These are phyloP conservation scores for Pulveroboletus sp. DNA, from an alignment of 1,284 basidiomycete genomes.

Conservation along the genomic window DNA sequence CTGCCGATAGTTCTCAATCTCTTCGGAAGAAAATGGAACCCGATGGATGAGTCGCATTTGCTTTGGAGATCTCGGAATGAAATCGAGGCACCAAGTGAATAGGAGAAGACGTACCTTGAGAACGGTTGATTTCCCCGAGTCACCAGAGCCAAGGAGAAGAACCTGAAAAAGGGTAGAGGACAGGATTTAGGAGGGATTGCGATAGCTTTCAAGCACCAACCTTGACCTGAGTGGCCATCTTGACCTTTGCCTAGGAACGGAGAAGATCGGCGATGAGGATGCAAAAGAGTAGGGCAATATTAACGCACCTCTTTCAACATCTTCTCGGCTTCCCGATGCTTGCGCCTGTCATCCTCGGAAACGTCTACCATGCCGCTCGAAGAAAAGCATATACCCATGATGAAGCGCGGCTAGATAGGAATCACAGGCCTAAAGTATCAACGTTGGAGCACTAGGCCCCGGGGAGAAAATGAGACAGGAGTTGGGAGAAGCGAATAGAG, in stretches of 20 bases:
- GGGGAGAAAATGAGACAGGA: background rate
- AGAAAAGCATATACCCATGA: slow-evolving; percentile 81
- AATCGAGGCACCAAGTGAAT: background rate
- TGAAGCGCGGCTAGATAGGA: background rate
- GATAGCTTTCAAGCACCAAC: slow-evolving; percentile 38
- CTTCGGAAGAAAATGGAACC: slow-evolving; percentile 72
- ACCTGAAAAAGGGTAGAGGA: slow-evolving; percentile 47
- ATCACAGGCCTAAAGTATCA: slow-evolving; percentile 1
- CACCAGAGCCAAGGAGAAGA: slow-evolving; percentile 90
- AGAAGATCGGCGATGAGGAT: background rate
- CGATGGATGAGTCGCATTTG: slow-evolving; percentile 90
- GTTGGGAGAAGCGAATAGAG: background rate
- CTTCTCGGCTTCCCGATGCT: slow-evolving; percentile 69
- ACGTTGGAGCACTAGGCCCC: slow-evolving; percentile 22
- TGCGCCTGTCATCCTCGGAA: slow-evolving; percentile 61
- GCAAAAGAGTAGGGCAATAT: too few species aligned
- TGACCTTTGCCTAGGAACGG: slow-evolving; percentile 60
- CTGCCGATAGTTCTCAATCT: slow-evolving; percentile 82
- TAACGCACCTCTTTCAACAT: slow-evolving; percentile 65
- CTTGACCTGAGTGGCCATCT: slow-evolving; percentile 77
- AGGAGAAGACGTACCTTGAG: slow-evolving; percentile 62
- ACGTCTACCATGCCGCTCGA: slow-evolving; percentile 53
- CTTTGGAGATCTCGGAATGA: slow-evolving; percentile 38
- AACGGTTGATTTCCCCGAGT: slow-evolving; percentile 91
- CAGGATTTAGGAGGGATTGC: background rate